Base-by-base conservation (phyloP, 768 basidiomycete genomes). In the Sporobolomyces phaffii region DNA sequence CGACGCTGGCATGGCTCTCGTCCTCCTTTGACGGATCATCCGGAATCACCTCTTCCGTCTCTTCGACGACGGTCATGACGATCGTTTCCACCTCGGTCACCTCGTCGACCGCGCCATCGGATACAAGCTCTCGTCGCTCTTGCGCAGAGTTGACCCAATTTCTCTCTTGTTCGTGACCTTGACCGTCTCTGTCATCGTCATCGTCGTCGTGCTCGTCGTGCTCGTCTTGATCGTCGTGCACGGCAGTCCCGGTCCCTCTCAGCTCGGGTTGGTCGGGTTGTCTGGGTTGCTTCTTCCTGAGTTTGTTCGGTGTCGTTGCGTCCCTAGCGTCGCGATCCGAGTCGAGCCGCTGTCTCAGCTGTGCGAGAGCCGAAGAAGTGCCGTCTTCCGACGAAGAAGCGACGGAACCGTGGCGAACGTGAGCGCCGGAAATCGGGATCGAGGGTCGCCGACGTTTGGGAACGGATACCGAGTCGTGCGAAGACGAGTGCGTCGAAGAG, bases 341-440 rank as follows among this genome's bases (percentile, higher is more conserved):
- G 44, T 58, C 56, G 11, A 58, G n/a, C 20, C 22, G 45, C 15
- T 58, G 56, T 33, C 56, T 31, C 56, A 58, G 33, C 8, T 26
- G n/a, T 4, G 47, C 47, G 24, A 48, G 28, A 5, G 28, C 47
- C 9, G 26, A 45, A 45, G 44, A 24, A 9, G n/a, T 20, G 44
- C n/a, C 11, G 44, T 17, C 8, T 20, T 45, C 11, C 8, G 24
- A 26, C 24, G 47, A 48, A 9, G 26, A 8, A n/a, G n/a, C n/a
- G n/a, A n/a, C n/a, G n/a, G n/a, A n/a, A n/a, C n/a, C n/a, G n/a
- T n/a, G n/a, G n/a, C n/a, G n/a, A n/a, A n/a, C n/a, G n/a, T n/a
- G 20, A 24, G n/a, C 44, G 44, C 47, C 6, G 6, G 47, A 48
- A 26, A 8, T 9, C 47, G 47, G 20, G 28, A 26, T 28, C 47